Evolutionary conservation across 208 protist species (phyloP), one percentile per base, ranked within the genome.

Genomic region (Acanthamoeba quina): DNA sequence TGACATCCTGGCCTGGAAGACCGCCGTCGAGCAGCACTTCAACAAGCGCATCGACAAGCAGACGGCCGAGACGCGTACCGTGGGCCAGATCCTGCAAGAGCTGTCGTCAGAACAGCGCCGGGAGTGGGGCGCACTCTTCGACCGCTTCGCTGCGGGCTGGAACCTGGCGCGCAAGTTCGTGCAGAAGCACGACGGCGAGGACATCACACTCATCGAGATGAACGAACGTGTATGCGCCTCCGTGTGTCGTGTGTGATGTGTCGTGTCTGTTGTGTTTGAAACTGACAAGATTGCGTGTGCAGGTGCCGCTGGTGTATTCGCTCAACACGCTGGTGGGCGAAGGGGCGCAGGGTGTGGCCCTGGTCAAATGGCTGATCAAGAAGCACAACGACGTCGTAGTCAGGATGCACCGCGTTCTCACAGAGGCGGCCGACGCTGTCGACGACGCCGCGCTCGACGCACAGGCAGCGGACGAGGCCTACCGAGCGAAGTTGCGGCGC

Each of bases 21-120:
- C 13, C 29, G 49, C 29, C n/a, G 80, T 60, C 52, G 52, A 88
- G 80, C 52, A 56, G 31, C 56, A 88, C 34, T 56, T 64, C 47
- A 88, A 88, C 49, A 88, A 88, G 44, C 47, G 80, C 26, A 15
- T 88, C 34, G 80, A 88, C 56, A 88, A 64, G 56, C 52, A 88
- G 80, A 88, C 80, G 49, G 80, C 80, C 31, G 47, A 56, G 52
- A 88, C 9, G 21, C 47, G 56, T 1, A 88, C 15, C 47, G 80
- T 88, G n/a, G 80, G n/a, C n/a, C n/a, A 60, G 29, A 24, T 88
- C 15, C 49, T 88, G 19, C 52, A 60, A 9, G 80, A 31, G 10
- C 47, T 88, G 13, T 19, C 80, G 29, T 31, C 80, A 5, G 41
- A 88, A 34, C 29, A 37, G n/a, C 26, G 56, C 13, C 80, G 80